A percentile compares a stretch with the other conserved stretches of the same genome.
Conservation (phyloP, 108 stramenopile genomes). For the Pseudonitzschia multistriata region DNA sequence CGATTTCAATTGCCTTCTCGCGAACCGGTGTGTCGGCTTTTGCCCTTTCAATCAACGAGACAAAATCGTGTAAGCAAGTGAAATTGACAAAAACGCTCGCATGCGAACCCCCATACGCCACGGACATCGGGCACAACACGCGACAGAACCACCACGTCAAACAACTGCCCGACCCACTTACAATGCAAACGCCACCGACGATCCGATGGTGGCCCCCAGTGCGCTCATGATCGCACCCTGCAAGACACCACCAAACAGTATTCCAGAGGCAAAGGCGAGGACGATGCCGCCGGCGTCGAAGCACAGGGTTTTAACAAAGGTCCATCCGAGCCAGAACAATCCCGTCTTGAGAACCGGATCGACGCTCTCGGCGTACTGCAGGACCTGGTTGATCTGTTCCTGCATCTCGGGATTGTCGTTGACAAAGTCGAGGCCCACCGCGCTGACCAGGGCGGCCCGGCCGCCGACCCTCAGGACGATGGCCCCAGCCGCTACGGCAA, state of each 20-base stretch:
- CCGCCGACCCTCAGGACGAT: constrained; percentile 84
- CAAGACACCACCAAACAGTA: constrained; percentile 90
- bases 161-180: neutral
- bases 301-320: constrained; percentile 74
- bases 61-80: neutral
- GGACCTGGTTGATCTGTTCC: constrained; percentile 61
- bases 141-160: neutral
- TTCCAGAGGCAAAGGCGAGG: constrained; percentile 80
- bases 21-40: constrained; percentile 76
- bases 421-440: constrained; percentile 84
- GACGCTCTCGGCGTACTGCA: constrained; percentile 55
- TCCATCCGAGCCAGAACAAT: constrained; percentile 73
- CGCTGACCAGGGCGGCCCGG: constrained; percentile 76
- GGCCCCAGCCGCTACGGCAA: constrained; percentile 83
- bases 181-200: constrained; percentile 74
- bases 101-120: no score
- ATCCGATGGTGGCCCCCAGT: constrained; percentile 80
- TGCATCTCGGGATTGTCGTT: constrained; percentile 81
- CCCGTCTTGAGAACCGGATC: constrained; percentile 47
- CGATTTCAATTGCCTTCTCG: constrained; percentile 69
- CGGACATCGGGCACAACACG: no score
- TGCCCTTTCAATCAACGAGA: constrained; percentile 27
- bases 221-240: constrained; percentile 83
- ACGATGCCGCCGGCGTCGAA: constrained; percentile 83
- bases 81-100: neutral